These are phyloP conservation scores for Fraxinus baroniana DNA, from an alignment of 305 asterid species.

Conservation along the genomic window DNA sequence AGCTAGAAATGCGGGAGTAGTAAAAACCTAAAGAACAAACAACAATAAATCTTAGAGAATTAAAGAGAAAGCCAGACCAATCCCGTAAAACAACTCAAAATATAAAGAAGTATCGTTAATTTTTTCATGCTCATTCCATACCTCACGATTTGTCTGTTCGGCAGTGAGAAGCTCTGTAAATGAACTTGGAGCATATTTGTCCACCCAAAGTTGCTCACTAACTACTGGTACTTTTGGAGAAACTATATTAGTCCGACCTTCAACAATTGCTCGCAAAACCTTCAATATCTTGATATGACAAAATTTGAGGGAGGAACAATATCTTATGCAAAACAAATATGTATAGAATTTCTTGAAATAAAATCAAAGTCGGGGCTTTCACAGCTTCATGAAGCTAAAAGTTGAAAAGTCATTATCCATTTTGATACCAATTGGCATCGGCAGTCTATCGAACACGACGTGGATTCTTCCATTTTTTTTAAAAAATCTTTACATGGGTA, in stretches of 20 bases:
- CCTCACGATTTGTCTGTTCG: constrained; percentile 97
- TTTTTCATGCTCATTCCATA: constrained; percentile 14
- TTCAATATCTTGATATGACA: constrained; percentile 32
- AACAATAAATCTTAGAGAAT: constrained; percentile 1
- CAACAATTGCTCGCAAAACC: constrained; percentile 77
- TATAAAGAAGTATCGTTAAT: too few species aligned
- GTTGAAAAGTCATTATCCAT: neutral
- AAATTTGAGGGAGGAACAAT: constrained; percentile 11
- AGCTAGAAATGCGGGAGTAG: constrained; percentile 8
- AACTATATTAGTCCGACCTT: constrained; percentile 39
- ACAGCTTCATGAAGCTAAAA: constrained; percentile 12
- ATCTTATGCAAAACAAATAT: constrained; percentile 2
- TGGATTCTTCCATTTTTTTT: neutral
- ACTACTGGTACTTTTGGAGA: constrained; percentile 41
- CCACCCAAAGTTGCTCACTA: constrained; percentile 89
- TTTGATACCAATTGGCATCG: constrained; percentile 12
- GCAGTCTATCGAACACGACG: neutral
- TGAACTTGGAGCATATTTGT: constrained; percentile 91
- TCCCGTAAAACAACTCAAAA: neutral
- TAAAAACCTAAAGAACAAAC: constrained; percentile 18
- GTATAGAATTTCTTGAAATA: neutral
- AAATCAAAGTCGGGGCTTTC: neutral
- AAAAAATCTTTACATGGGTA: neutral
- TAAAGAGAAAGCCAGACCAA: constrained; percentile 19
- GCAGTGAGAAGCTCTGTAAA: constrained; percentile 97